Base-by-base conservation (phyloP, 768 basidiomycete species). In the Tricholoma sp. region DNA sequence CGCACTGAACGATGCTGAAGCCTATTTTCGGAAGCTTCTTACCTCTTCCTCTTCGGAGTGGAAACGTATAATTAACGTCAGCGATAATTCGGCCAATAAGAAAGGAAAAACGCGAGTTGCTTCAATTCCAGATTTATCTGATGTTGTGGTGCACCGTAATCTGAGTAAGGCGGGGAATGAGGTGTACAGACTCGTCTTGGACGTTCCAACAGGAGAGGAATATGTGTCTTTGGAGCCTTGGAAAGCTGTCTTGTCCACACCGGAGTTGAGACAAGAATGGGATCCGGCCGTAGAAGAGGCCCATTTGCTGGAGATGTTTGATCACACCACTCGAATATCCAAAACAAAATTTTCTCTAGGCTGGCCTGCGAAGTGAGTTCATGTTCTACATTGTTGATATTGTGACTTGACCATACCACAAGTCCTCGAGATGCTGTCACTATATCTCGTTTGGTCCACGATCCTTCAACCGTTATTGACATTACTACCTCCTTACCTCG, bases 361-460 rank as follows among this genome's bases (percentile, higher is more conserved):
- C 1, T 99, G 96, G 96, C 96, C 96, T 55, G 94, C 94, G 55
- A 94, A 88, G 94, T 96, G 66, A 65, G 92, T 80, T 41, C 45
- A 37, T 33, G 44, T 11, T 55, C 11, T 53, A 24, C 50, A 4
- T 42, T 39, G 20, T 33, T 42, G 5, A 36, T 13, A 20, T 15
- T 52, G 20, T 37, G 24, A 36, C 39, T 54, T 52, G 29, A 55
- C 42, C 24, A 32, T 55, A 50, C 57, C 62, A 33, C 62, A 57
- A 96, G 92, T 66, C 96, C 96, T 3, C 79, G 96, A 62, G 96
- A 99, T 65, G 86, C 94, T 12, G 88, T 99, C 42, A 96, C 93
- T 13, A 95, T 99, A 63, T 91, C 93, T 45, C 84, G 91, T 57
- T 84, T 91, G 36, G 86, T 90, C 65, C 80, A 85, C 60, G 92